phyloP scores from a whole-genome alignment of 371 early-diverging fungal genomes.

The Zychaea mexicana region DNA sequence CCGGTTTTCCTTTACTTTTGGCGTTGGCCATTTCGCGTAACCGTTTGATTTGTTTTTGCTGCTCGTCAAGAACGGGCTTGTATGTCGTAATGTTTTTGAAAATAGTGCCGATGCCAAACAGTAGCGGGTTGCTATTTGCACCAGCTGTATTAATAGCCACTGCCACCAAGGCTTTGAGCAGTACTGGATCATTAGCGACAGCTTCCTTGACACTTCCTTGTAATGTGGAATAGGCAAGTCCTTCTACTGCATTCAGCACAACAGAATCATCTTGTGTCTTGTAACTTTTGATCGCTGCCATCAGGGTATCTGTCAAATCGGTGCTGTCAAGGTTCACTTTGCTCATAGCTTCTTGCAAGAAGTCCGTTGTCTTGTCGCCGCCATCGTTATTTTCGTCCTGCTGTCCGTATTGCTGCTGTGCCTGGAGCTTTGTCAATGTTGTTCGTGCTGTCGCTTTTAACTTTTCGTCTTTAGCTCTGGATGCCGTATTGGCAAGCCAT shows the following conservation, averaged over 20 bases:
- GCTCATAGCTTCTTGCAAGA: conserved; percentile 32
- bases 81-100: conserved; percentile 74
- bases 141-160: conserved; percentile 49
- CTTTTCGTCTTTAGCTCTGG: conserved; percentile 41
- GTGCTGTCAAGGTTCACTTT: conserved; percentile 27
- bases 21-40: conserved; percentile 68
- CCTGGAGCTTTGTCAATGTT: neutral
- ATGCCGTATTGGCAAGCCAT: conserved; percentile 58
- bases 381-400: conserved; percentile 18
- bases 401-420: conserved; percentile 27
- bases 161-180: conserved; percentile 60
- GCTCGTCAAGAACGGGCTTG: conserved; percentile 68
- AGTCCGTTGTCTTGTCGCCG: conserved; percentile 14
- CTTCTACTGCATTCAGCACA: conserved; percentile 63
- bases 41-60: conserved; percentile 81
- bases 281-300: conserved; percentile 33
- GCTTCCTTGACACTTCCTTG: conserved; percentile 63
- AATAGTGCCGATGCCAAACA: conserved; percentile 74
- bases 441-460: conserved; percentile 32
- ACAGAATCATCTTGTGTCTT: conserved; percentile 33
- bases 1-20: conserved; percentile 30
- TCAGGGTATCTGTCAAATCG: conserved; percentile 35
- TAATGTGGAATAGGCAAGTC: conserved; percentile 73
- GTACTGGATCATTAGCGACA: conserved; percentile 53
- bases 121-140: conserved; percentile 38